Conservation (phyloP, 2,329 filamentous ascomycete species). For the Calonectria leucothoes region DNA sequence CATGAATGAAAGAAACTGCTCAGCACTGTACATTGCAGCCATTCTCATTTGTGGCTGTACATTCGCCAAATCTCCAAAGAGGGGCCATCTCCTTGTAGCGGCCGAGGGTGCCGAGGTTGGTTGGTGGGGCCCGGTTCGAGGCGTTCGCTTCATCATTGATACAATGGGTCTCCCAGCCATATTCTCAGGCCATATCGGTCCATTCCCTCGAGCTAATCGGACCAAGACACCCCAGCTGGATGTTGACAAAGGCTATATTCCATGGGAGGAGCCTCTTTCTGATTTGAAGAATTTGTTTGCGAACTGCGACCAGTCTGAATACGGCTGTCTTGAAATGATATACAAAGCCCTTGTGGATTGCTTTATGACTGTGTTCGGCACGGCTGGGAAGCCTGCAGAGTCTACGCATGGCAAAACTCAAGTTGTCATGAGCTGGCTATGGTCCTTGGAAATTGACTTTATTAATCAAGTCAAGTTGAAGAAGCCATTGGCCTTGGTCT, state of each 20-base stretch:
- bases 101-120: not conserved
- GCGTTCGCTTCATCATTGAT: not conserved
- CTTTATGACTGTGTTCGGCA: not conserved
- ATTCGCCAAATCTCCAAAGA: not conserved
- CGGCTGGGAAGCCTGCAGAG: not conserved
- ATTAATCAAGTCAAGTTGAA: not conserved
- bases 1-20: not conserved
- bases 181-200: not conserved
- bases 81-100: not conserved
- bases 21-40: not conserved
- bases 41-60: not conserved
- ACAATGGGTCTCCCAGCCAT: not conserved
- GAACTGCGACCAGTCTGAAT: not conserved
- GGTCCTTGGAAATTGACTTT: conserved; percentile 4
- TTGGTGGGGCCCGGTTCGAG: not conserved
- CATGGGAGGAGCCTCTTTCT: not conserved
- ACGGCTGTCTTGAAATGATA: not conserved
- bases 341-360: not conserved
- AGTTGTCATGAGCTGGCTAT: conserved; percentile 17
- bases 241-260: not conserved
- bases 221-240: not conserved
- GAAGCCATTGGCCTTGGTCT: not conserved
- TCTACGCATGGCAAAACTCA: conserved; percentile 4
- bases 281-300: not conserved
- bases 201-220: not conserved